Evolutionary conservation across 768 basidiomycete genomes (phyloP), one percentile per base, ranked within the genome.

Genomic region (Leccinum disarticulatum): DNA sequence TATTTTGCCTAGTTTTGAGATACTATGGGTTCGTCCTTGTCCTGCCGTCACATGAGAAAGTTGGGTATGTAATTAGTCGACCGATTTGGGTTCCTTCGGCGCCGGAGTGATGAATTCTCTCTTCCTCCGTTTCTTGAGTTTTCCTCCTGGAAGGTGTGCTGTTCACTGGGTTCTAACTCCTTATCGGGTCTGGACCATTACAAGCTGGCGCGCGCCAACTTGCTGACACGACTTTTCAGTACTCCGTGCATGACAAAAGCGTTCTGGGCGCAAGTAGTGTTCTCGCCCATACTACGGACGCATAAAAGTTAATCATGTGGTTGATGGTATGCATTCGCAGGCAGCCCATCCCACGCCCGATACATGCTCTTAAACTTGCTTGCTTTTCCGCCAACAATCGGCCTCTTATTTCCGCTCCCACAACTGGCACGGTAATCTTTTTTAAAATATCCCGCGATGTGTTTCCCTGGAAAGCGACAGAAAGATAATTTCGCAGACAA

Each of bases 391-490:
- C 48, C 48, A 51, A 31, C 38, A 48, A 31, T 31, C 43, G 19
- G 10, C 31, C 30, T 28, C 17, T 55, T 57, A 58, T 61, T 54
- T 55, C 64, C 60, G 54, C 60, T 59, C 57, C 22, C 55, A 57
- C 59, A 22, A 17, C 22, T 36, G 33, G 52, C 51, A 53, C 49
- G 25, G 19, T 10, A 4, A 25, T 30, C 15, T 38, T 54, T 36
- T 52, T 60, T 27, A 27, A 43, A 60, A 22, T 31, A 49, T 41
- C 52, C 51, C 47, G 57, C 49, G 57, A 78, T 79, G 76, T 78
- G 77, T 62, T 76, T 78, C 64, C 74, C 76, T 52, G 71, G 74
- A 25, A 79, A 70, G 43, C 65, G 70, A 4, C 78, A 77, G 58
- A 75, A 67, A 52, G 57, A 70, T 27, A 75, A 68, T 64, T 74